phyloP scores from a whole-genome alignment of 2,329 filamentous ascomycete species.

The Hypoxylon sp. region DNA sequence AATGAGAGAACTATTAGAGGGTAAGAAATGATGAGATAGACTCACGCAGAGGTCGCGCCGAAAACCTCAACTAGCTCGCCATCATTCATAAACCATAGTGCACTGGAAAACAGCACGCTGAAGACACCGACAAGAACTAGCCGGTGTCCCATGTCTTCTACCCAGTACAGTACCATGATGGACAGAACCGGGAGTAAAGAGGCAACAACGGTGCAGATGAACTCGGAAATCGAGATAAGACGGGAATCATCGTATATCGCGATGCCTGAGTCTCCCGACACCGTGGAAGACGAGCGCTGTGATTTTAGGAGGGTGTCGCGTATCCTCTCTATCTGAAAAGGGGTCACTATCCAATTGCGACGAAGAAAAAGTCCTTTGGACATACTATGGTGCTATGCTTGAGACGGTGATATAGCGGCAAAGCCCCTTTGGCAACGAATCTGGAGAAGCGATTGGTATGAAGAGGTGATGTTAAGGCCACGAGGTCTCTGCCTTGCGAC shows the following conservation, averaged over 20 bases:
- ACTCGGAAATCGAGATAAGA: background rate
- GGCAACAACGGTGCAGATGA: background rate
- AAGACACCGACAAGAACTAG: background rate
- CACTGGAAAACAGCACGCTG: background rate
- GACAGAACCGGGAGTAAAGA: background rate
- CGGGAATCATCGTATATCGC: background rate
- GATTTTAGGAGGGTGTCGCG: background rate
- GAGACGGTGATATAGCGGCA: background rate
- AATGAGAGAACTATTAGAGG: background rate
- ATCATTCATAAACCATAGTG: background rate
- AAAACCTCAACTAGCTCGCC: background rate
- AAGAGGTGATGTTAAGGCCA: background rate
- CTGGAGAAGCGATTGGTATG: background rate
- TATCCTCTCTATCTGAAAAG: background rate
- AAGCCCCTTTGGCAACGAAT: background rate
- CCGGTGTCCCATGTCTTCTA: background rate
- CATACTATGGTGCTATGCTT: background rate
- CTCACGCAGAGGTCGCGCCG: background rate
- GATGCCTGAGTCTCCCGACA: background rate
- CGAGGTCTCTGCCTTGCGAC: background rate
- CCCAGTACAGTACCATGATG: background rate
- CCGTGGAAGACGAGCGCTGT: background rate
- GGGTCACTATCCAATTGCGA: background rate
- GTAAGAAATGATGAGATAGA: background rate
- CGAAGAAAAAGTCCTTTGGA: background rate